Evolutionary conservation across 1,139 yeast genomes (phyloP).

Genomic region (Scheffersomyces illinoinensis): DNA sequence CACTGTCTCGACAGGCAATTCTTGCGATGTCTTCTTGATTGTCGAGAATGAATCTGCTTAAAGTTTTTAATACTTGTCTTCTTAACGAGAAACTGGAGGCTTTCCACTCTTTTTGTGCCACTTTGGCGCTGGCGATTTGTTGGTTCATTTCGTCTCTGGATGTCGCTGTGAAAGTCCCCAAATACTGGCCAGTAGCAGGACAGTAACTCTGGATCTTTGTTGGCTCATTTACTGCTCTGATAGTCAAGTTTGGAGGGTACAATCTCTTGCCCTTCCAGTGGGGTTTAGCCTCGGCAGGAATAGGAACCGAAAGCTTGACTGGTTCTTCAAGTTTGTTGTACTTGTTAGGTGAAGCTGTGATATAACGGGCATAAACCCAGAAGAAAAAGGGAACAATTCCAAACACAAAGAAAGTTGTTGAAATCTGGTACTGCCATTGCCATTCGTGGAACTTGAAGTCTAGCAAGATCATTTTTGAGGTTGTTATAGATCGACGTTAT

Average conservation of each 20-base stretch:
- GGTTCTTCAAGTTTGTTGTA: conserved; percentile 49
- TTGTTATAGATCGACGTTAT: neutral
- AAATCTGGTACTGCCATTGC: conserved; percentile 52
- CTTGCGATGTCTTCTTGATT: conserved; percentile 87
- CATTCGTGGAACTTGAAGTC: conserved; percentile 43
- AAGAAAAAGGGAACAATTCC: conserved; percentile 42
- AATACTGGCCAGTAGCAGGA: conserved; percentile 91
- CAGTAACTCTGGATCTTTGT: conserved; percentile 78
- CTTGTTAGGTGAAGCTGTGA: conserved; percentile 40
- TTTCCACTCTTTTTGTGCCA: conserved; percentile 65
- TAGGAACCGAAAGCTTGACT: conserved; percentile 52
- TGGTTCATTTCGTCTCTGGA: conserved; percentile 68
- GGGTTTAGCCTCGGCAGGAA: conserved; percentile 84
- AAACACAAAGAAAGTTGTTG: conserved; percentile 46
- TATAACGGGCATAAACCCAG: conserved; percentile 39
- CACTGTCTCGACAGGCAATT: conserved; percentile 94
- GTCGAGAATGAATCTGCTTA: conserved; percentile 68
- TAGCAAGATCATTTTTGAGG: conserved; percentile 40
- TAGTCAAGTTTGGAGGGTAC: conserved; percentile 53
- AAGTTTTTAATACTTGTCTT: conserved; percentile 67
- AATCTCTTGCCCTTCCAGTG: conserved; percentile 91
- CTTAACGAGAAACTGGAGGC: conserved; percentile 61
- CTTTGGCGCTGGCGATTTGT: conserved; percentile 53
- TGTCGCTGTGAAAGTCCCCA: conserved; percentile 71
- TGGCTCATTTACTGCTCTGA: conserved; percentile 60